Conservation (phyloP, 2,329 filamentous ascomycete species). For the Cercospora janseana region DNA sequence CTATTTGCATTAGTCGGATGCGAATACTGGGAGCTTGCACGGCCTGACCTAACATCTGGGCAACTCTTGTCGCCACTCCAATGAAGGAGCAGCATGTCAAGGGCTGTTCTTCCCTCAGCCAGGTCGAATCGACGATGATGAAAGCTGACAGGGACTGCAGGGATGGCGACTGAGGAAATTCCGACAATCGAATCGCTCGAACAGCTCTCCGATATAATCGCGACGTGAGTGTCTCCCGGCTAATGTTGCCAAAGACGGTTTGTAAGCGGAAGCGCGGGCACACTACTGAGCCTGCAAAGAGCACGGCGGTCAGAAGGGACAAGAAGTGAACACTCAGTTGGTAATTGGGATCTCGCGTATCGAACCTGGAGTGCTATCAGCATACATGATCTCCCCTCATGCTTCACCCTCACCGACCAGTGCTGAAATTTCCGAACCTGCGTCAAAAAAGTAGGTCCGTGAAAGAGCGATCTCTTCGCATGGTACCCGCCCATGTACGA, state of each 20-base stretch:
- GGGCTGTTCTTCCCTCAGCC: slow-evolving; percentile 50
- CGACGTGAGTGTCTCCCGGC: slow-evolving; percentile 24
- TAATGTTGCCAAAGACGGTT: slow-evolving; percentile 25
- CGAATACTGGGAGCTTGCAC: not conserved
- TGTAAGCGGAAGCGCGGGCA: slow-evolving; percentile 25
- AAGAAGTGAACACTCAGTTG: slow-evolving; percentile 26
- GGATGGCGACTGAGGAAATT: slow-evolving; percentile 47
- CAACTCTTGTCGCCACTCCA: slow-evolving; percentile 48
- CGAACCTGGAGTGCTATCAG: slow-evolving; percentile 14
- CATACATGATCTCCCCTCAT: not conserved
- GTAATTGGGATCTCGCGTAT: slow-evolving; percentile 23
- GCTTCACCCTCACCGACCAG: slow-evolving; percentile 17
- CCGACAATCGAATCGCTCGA: slow-evolving; percentile 25
- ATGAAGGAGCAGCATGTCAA: slow-evolving; percentile 50
- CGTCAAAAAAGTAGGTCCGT: slow-evolving; percentile 22
- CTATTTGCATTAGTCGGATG: not conserved
- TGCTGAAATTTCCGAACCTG: slow-evolving; percentile 24
- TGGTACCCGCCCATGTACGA: slow-evolving; percentile 28
- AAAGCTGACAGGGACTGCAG: slow-evolving; percentile 49
- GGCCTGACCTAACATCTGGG: slow-evolving; percentile 45
- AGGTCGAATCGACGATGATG: slow-evolving; percentile 37
- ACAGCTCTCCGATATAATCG: slow-evolving; percentile 26
- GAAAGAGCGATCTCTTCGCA: slow-evolving; percentile 23
- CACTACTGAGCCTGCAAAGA: slow-evolving; percentile 29
- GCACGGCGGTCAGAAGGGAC: slow-evolving; percentile 24